Evolutionary conservation across 2,329 filamentous ascomycete genomes (phyloP).

Genomic region (Fusarium sp.): DNA sequence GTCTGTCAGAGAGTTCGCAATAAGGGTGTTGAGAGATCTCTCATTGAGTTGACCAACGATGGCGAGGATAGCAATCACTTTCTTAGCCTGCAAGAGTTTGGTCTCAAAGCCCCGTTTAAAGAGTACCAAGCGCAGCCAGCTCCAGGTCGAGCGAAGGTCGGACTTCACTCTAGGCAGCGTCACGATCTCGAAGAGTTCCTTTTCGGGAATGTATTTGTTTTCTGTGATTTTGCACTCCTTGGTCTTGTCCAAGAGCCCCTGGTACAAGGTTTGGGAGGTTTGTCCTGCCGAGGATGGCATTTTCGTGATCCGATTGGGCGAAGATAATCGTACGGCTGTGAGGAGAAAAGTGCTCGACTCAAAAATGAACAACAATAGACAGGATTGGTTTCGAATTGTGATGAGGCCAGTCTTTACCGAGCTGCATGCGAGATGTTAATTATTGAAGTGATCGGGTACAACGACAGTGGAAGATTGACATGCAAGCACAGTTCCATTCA

Average conservation of each 20-base stretch:
- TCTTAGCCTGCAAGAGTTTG: neutral
- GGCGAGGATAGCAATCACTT: neutral
- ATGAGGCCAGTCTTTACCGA: neutral
- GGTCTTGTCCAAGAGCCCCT: neutral
- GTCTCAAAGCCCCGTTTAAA: neutral
- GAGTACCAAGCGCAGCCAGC: neutral
- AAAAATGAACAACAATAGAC: neutral
- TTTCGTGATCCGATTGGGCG: neutral
- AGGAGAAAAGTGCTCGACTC: neutral
- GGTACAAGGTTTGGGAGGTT: neutral
- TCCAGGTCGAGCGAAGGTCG: neutral
- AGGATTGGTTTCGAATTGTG: neutral
- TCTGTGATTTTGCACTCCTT: neutral
- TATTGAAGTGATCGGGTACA: neutral
- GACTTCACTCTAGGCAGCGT: neutral
- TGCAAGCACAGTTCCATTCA: neutral
- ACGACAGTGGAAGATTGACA: neutral
- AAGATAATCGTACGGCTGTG: neutral
- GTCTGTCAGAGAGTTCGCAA: neutral
- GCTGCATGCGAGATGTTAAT: neutral
- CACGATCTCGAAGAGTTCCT: neutral
- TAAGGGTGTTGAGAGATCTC: neutral
- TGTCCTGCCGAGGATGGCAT: neutral
- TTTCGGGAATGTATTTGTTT: neutral
- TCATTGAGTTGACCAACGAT: neutral